Evolutionary conservation across 805 yeast species (phyloP), one percentile per base, ranked within the genome.

Genomic region (Pichia deserticola): DNA sequence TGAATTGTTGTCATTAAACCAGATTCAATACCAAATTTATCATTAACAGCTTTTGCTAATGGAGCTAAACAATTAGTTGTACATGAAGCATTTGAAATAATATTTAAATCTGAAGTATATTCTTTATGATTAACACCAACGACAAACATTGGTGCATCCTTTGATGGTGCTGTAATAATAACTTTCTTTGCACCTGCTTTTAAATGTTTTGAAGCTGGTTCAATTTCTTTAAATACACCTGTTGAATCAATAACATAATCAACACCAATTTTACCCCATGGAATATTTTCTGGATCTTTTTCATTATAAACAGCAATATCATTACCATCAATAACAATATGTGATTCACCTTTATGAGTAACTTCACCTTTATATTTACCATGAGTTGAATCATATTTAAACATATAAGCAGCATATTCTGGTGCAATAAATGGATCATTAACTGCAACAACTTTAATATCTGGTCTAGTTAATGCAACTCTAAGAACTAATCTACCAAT

Each of bases 31-130:
- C 95, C 95, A 70, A 84, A 89, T 64, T 71, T 74, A 71, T 89
- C 95, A 78, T 89, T 78, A 67, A 89, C 70, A 62, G 86, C 86
- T 81, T 89, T 89, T 69, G 95, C 95, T 66, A 89, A 79, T 68
- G 96, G 96, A 61, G 96, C 96, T 68, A 89, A 76, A 78, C 96
- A 86, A 81, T 89, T 89, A 68, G 96, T 89, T 70, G 96, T 89
- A 80, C 96, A 89, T 46, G 96, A 89, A 58, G 96, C 96, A 72
- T 89, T 89, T 59, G 96, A 89, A 58, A 89, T 76, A 63, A 89
- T 86, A 63, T 74, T 73, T 71, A 82, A 73, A 69, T 84, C 90
- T 55, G 84, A 69, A 61, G 83, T 82, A 81, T 86, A 89, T 62
- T 81, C 75, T 58, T 82, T 81, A 61, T 81, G 82, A 76, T 89